Percentiles rank a stretch among this genome's conserved stretches.
These are phyloP conservation scores for Aethionema arabicum DNA, from an alignment of 345 rosid genomes.

Conservation along the genomic window DNA sequence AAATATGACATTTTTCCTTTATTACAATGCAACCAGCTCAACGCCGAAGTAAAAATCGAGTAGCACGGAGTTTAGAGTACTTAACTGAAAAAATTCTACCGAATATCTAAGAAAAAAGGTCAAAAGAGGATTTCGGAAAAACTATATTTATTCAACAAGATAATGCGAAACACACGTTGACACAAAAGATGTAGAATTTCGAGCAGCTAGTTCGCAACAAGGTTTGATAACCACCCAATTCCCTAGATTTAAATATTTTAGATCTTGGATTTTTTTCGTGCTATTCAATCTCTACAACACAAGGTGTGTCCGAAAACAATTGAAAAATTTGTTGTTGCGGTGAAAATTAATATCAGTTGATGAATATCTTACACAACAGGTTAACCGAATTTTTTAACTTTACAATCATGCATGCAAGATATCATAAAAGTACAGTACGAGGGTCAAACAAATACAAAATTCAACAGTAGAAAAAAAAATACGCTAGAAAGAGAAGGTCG, in stretches of 20 bases:
- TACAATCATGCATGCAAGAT: background rate
- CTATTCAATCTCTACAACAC: background rate
- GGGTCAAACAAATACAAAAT: background rate
- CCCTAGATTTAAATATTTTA: background rate
- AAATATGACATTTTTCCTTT: background rate
- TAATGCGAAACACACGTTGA: background rate
- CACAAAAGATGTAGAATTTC: background rate
- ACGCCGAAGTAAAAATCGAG: background rate
- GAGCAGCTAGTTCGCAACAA: background rate
- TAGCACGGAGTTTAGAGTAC: background rate
- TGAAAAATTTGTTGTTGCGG: background rate
- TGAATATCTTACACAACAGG: background rate
- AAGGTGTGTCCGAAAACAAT: background rate
- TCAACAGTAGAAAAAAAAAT: background rate
- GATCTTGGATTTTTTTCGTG: constrained; percentile 1
- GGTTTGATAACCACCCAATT: background rate
- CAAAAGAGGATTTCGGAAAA: background rate
- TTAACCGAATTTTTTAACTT: background rate
- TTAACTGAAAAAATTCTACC: background rate
- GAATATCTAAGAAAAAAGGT: background rate
- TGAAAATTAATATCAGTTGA: background rate
- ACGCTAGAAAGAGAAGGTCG: background rate
- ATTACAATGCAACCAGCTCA: background rate
- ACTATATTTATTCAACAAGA: too few relatives aligned
- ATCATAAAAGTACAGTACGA: too few relatives aligned